Evolutionary conservation across 768 basidiomycete species (phyloP), one percentile per base, ranked within the genome.

Genomic region (Mycena vitilis): DNA sequence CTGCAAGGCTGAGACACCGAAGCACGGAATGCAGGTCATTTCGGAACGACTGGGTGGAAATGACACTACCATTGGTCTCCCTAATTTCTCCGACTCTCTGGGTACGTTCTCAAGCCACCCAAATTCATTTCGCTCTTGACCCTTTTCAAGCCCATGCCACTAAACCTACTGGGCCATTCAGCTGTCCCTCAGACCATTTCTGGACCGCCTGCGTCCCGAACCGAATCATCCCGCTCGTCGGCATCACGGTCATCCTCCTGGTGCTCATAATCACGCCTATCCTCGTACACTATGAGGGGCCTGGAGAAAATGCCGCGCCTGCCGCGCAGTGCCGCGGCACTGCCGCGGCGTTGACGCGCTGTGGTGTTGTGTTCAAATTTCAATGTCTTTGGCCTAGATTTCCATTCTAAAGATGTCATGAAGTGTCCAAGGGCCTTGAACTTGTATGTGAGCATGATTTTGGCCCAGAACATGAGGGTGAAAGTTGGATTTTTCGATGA

Each of bases 1-100:
- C 23, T 8, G 15, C 38, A 13, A 57, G 15, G 16, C 40, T 30
- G 3, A 18, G 20, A 22, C 22, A 4, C 8, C 9, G 0, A 25
- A 58, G 44, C 23, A 45, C 15, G 44, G 42, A 58, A 58, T 58
- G 56, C 56, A 44, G 56, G 56, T 58, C 56, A 58, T 58, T 45
- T 22, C 42, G 10, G 25, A 45, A 15, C 9, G 23, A 22, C 6
- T 22, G 42, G 42, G 42, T 58, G 44, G 40, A 42, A 45, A 9
- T 15, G 25, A 20, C 25, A 44, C n/a, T 36, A 7, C 22, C 23
- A 10, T 30, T 54, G 5, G 20, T 30, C 30, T 30, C 30, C 3
- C 37, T 9, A 5, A 34, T 4, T 18, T 58, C 7, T 30, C 42
- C 4, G 25, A 44, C 34, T 2, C 56, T 18, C 10, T n/a, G 10